phyloP scores from a whole-genome alignment of 345 rosid genomes.

The Erucastrum elatum region DNA sequence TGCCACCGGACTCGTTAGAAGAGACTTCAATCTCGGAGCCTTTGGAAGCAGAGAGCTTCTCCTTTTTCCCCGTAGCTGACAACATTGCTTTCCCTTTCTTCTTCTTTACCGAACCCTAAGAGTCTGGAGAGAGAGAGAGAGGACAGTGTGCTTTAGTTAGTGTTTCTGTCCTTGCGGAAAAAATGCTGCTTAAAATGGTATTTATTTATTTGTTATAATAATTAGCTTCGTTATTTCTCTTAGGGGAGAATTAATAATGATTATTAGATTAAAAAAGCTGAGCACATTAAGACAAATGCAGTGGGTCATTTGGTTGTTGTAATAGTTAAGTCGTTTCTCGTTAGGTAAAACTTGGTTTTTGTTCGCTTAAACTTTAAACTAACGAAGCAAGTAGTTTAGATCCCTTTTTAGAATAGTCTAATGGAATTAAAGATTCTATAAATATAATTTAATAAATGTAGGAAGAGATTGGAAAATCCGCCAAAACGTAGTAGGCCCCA shows the following conservation, averaged over 20 bases:
- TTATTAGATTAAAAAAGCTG: background rate
- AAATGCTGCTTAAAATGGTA: background rate
- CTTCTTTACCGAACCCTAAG: background rate
- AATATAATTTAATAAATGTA: slow-evolving; percentile 3
- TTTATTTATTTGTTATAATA: background rate
- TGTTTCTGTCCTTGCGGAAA: background rate
- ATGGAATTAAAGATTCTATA: background rate
- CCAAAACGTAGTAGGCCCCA: background rate
- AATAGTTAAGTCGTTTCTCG: background rate
- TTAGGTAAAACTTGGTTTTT: background rate
- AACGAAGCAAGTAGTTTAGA: background rate
- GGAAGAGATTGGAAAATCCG: slow-evolving; percentile 13
- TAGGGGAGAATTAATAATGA: background rate
- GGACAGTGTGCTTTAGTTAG: background rate
- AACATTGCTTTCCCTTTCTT: background rate
- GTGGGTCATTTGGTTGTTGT: background rate
- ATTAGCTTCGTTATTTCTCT: background rate
- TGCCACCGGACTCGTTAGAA: background rate
- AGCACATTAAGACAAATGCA: background rate
- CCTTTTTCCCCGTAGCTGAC: slow-evolving; percentile 18
- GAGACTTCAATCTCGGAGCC: slow-evolving; percentile 29
- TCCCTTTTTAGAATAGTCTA: background rate
- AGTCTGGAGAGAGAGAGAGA: background rate
- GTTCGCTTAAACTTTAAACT: background rate
- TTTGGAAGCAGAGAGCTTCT: slow-evolving; percentile 13